Evolutionary conservation across 352 stramenopile species (phyloP), one percentile per base, ranked within the genome.

Genomic region (Discostella stelligera): DNA sequence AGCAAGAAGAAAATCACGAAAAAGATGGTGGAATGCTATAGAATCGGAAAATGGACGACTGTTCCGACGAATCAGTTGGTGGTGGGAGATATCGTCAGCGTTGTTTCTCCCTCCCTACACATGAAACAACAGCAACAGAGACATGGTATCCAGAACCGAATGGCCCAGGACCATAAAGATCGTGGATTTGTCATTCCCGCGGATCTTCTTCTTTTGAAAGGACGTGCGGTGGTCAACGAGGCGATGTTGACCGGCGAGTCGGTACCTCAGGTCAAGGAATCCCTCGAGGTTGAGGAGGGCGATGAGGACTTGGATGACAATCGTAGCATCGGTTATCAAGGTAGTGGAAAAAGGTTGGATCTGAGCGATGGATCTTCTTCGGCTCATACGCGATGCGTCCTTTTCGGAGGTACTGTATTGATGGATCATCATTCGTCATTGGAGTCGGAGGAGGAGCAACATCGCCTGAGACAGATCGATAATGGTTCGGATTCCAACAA

Each of bases 171-270:
- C 74, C 77, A 84, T 32, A 66, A 84, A 41, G 4, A 41, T 20
- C 39, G 67, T 48, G 65, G 75, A 30, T 84, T 56, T 68, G 50
- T 91, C 55, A 90, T 98, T 23, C 97, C 97, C 9, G 98, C 95
- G 60, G 97, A 99, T 87, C 91, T 96, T 39, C 82, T 99, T 62
- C 86, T 99, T 27, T 71, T 99, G 37, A 86, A 94, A 54, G 97
- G 97, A 10, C 94, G 91, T 23, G 96, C 94, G 50, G 96, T 99
- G 10, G 95, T 99, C 14, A 99, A 99, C 85, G 97, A 99, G 86
- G 96, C 97, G 16, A 98, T 98, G 61, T 83, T 99, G 41, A 99
- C 97, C 0, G 97, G 97, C 48, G 97, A 99, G 83, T 98, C 94
- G 71, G 94, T 99, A 32, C 96, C 97, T 10, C 96, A 99, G 82